Conservation (phyloP, 495 filamentous ascomycete genomes). For the Hyaloscypha hepaticicola region DNA sequence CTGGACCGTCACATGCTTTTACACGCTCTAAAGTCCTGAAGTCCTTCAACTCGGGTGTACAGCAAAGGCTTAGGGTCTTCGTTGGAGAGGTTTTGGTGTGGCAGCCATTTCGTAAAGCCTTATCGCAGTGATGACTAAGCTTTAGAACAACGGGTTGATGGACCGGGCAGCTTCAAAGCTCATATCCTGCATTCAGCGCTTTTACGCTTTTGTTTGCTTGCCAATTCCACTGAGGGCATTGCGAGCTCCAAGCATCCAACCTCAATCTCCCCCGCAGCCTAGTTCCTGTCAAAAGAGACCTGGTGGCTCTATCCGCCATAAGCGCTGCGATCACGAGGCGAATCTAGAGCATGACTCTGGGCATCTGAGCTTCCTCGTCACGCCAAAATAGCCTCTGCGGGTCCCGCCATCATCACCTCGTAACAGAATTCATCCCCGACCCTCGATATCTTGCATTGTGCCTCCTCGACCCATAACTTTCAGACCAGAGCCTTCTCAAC, state of each 20-base stretch:
- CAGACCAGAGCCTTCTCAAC: conserved; percentile 4
- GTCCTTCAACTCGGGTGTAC: neutral
- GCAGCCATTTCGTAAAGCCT: neutral
- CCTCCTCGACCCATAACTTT: neutral
- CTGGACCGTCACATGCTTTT: neutral
- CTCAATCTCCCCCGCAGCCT: neutral
- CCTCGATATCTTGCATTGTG: neutral
- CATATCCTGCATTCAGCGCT: neutral
- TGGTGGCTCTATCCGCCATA: conserved; percentile 1
- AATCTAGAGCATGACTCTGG: conserved; percentile 24
- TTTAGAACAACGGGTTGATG: neutral
- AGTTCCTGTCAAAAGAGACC: neutral
- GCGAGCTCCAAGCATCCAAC: neutral
- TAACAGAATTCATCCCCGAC: neutral
- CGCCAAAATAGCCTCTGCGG: conserved; percentile 13
- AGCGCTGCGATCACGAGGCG: conserved; percentile 26
- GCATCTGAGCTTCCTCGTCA: conserved; percentile 27
- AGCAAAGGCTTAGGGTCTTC: neutral
- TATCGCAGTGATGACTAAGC: neutral
- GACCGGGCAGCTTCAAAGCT: neutral
- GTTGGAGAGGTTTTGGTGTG: neutral
- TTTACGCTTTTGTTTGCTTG: neutral
- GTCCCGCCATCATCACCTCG: conserved; percentile 16
- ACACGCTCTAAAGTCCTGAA: neutral
- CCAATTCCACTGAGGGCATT: neutral